Conservation (phyloP, 2,329 filamentous ascomycete species). For the Ophiocordyceps camponoti-floridani region DNA sequence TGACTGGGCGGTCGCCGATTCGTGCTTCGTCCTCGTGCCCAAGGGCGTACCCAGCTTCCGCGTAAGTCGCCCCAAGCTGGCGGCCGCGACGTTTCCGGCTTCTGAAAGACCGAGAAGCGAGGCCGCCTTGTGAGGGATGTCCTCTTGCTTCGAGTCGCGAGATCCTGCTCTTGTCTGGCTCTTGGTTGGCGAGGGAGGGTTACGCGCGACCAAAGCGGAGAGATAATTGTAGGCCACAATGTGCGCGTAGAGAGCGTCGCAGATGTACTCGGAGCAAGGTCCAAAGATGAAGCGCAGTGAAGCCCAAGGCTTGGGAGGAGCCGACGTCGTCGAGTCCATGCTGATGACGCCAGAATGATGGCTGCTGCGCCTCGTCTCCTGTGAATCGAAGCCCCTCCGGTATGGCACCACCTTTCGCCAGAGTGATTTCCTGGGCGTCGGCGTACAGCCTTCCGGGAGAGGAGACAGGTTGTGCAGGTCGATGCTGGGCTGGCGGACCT, state of each 20-base stretch:
- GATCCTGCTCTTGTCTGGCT: constrained; percentile 3
- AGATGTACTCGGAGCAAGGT: constrained; percentile 32
- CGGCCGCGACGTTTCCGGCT: constrained; percentile 5
- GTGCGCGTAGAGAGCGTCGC: constrained; percentile 41
- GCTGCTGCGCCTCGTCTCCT: not conserved
- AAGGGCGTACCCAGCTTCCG: constrained; percentile 11
- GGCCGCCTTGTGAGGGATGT: constrained; percentile 34
- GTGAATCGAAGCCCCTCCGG: constrained; percentile 6
- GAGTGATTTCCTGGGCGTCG: constrained; percentile 11
- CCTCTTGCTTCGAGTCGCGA: constrained; percentile 11
- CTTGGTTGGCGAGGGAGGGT: constrained; percentile 4
- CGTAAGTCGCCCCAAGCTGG: constrained; percentile 7
- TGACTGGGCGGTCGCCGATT: constrained; percentile 5
- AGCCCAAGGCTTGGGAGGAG: constrained; percentile 19
- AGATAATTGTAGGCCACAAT: constrained; percentile 42
- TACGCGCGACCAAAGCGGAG: constrained; percentile 12
- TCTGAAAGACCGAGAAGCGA: constrained; percentile 27
- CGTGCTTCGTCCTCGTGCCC: constrained; percentile 10
- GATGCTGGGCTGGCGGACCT: constrained; percentile 23
- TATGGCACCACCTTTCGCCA: constrained; percentile 19
- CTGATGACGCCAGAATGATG: constrained; percentile 1
- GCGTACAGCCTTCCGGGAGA: constrained; percentile 3
- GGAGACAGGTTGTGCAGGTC: constrained; percentile 7
- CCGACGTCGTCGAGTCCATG: constrained; percentile 4
- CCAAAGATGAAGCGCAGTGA: constrained; percentile 34